These are phyloP conservation scores for Cryptococcus maquisensis DNA, from an alignment of 1,284 basidiomycete genomes.

Conservation along the genomic window DNA sequence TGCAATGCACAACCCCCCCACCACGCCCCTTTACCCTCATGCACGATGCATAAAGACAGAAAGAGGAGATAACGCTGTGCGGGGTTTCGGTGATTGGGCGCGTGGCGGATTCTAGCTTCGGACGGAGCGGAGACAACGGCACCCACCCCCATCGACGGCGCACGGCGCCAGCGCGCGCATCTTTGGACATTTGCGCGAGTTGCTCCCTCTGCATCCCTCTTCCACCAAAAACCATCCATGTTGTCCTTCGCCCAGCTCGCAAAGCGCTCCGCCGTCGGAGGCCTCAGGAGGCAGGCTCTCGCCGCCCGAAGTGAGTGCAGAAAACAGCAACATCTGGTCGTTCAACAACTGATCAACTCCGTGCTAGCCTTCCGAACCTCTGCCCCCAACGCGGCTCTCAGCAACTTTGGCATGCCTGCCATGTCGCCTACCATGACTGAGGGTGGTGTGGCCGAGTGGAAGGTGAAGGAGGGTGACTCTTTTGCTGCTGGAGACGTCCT, in stretches of 20 bases:
- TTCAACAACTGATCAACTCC: not conserved
- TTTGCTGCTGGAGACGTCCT: slow-evolving; percentile 85
- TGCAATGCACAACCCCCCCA: no score
- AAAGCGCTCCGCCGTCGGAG: slow-evolving; percentile 30
- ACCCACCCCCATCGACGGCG: no score
- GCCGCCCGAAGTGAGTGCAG: slow-evolving; percentile 29
- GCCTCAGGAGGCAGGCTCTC: slow-evolving; percentile 26
- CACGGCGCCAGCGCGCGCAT: no score
- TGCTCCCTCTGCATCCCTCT: not conserved
- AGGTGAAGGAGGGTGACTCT: slow-evolving; percentile 89
- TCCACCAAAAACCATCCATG: slow-evolving; percentile 19
- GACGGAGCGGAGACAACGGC: no score
- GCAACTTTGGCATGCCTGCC: slow-evolving; percentile 89
- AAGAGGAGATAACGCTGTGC: no score
- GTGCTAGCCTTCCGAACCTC: slow-evolving; percentile 73
- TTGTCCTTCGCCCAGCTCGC: slow-evolving; percentile 44
- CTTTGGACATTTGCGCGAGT: not conserved
- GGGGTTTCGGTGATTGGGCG: no score
- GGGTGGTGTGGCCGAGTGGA: slow-evolving; percentile 96
- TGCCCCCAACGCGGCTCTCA: slow-evolving; percentile 68
- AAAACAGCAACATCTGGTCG: not conserved
- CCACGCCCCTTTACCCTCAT: no score
- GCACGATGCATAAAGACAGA: no score
- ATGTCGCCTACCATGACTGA: slow-evolving; percentile 99
- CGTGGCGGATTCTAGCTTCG: no score